A percentile compares a stretch with the other conserved stretches of the same genome.
Conservation (phyloP, 2,329 filamentous ascomycete species). For the Alternaria sp. region DNA sequence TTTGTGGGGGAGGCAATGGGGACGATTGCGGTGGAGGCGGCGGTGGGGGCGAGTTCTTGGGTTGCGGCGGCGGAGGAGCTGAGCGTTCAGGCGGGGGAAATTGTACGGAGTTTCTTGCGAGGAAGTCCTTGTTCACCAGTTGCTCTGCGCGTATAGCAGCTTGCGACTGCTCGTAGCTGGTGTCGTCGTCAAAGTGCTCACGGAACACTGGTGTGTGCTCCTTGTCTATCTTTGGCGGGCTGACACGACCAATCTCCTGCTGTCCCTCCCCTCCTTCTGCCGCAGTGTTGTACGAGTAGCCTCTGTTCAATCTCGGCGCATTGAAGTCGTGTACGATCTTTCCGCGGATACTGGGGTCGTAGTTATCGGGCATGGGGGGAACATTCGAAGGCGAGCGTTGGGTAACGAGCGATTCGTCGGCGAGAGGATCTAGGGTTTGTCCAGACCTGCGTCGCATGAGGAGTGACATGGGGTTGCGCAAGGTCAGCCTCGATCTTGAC, state of each 20-base stretch:
- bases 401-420: slow-evolving; percentile 60
- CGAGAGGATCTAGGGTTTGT: slow-evolving; percentile 54
- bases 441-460: slow-evolving; percentile 64
- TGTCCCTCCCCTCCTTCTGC: slow-evolving; percentile 27
- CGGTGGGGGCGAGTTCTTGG: slow-evolving; percentile 22
- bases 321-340: slow-evolving; percentile 71
- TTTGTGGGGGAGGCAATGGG: slow-evolving; percentile 13
- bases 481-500: slow-evolving; percentile 59
- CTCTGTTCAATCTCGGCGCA: slow-evolving; percentile 60
- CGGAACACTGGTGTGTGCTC: slow-evolving; percentile 65
- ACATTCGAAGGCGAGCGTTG: slow-evolving; percentile 54
- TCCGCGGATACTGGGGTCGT: slow-evolving; percentile 68
- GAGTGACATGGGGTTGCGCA: slow-evolving; percentile 67
- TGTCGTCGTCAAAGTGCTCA: slow-evolving; percentile 66
- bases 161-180: slow-evolving; percentile 48
- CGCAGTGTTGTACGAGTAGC: slow-evolving; percentile 45
- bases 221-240: slow-evolving; percentile 46
- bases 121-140: slow-evolving; percentile 56
- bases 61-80: slow-evolving; percentile 20
- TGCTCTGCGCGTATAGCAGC: slow-evolving; percentile 56
- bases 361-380: slow-evolving; percentile 63
- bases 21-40: slow-evolving; percentile 9
- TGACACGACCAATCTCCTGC: slow-evolving; percentile 33
- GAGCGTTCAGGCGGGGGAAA: slow-evolving; percentile 33
- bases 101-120: slow-evolving; percentile 52